Evolutionary conservation across 257 asterid species (phyloP), one percentile per base, ranked within the genome.

Genomic region (Verbascum thapsus): DNA sequence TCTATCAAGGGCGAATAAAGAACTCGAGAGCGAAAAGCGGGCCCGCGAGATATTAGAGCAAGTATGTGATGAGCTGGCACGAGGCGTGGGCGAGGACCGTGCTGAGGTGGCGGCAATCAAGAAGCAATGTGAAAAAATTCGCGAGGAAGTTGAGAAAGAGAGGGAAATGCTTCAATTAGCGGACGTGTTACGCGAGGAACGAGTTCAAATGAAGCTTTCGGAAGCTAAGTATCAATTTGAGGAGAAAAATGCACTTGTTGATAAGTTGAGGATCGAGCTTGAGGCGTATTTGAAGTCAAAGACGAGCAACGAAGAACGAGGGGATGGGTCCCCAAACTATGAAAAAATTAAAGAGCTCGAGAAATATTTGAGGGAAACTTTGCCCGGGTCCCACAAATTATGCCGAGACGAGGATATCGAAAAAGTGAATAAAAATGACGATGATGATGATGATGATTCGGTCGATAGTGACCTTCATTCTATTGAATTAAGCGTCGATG

Each of bases 111-210:
- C 85, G 77, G 94, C 82, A 51, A 38, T 94, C 64, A 90, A 85
- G 80, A 81, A 71, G 58, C 81, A 84, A 17, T 82, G 91, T 0
- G 92, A 67, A 1, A 83, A 84, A 79, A 95, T 80, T 12, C 80
- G 82, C 0, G 88, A 86, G 40, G 97, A 90, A 55, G 76, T 94
- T 18, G 99, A 94, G 50, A 94, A 84, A 55, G 99, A 94, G 73
- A 78, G 98, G 70, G 98, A 94, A 80, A 90, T 88, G 98, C 92
- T 94, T 70, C 99, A 90, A 58, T 42, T 94, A 11, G 98, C 96
- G 0, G 96, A 94, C 73, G 78, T 86, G 7, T 49, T 90, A 18
- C 83, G 99, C n/a, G 99, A 94, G 81, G 99, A 94, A 48, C 69
- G 99, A 73, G 98, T 90, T 35, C 98, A 88, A 66, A 94, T 90